Conservation (phyloP, 768 basidiomycete species). For the Lyophyllum semitale region DNA sequence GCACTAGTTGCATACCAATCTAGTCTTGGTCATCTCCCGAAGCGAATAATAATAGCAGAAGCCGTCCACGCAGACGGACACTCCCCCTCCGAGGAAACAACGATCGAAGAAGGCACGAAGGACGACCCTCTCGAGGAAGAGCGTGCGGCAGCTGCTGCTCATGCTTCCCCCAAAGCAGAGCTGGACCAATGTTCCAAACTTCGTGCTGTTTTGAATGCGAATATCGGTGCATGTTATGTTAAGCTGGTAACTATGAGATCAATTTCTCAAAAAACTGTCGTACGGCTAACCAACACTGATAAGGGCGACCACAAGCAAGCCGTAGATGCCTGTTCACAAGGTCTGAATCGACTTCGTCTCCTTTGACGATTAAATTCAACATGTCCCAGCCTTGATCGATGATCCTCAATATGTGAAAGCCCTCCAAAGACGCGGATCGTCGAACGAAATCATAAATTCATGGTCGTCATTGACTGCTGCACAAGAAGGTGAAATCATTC, state of each 20-base stretch:
- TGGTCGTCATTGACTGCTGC: constrained; percentile 85
- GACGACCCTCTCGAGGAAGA: constrained; percentile 16
- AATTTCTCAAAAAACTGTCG: background rate
- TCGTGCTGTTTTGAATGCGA: constrained; percentile 79
- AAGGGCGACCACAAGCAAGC: constrained; percentile 81
- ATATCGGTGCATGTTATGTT: constrained; percentile 83
- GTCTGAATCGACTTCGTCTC: constrained; percentile 30
- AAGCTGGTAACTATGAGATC: constrained; percentile 60
- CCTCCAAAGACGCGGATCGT: constrained; percentile 82
- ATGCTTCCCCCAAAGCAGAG: constrained; percentile 6
- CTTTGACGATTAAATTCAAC: constrained; percentile 44
- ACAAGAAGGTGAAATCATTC: constrained; percentile 70
- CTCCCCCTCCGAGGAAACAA: constrained; percentile 15
- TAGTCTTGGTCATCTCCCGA: constrained; percentile 70
- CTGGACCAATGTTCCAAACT: constrained; percentile 50
- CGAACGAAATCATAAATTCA: constrained; percentile 76
- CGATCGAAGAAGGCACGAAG: constrained; percentile 14
- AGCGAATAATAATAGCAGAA: constrained; percentile 27
- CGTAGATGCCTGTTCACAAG: constrained; percentile 79
- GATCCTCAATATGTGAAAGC: constrained; percentile 88
- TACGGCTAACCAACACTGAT: constrained; percentile 2
- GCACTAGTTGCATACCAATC: constrained; percentile 71
- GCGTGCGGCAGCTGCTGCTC: constrained; percentile 20
- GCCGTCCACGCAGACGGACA: constrained; percentile 2
- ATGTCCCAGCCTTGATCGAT: constrained; percentile 52